phyloP scores from a whole-genome alignment of 176 grass and related monocot genomes.

The Alopecurus myosuroides region DNA sequence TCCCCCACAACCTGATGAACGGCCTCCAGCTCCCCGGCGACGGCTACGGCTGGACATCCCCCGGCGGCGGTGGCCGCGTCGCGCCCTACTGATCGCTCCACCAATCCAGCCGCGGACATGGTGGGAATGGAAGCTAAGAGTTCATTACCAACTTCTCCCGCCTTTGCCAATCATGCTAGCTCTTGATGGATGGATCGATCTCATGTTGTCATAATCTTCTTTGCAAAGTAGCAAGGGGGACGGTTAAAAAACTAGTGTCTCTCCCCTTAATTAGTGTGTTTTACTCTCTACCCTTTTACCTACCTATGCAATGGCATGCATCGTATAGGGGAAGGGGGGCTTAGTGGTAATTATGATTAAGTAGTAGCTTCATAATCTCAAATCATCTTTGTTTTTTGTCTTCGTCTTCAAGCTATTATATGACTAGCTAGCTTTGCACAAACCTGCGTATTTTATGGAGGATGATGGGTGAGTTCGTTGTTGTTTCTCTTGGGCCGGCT shows the following conservation, averaged over 20 bases:
- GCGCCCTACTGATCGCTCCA: constrained; percentile 43
- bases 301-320: neutral
- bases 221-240: constrained; percentile 13
- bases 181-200: neutral
- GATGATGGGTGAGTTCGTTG: constrained; percentile 36
- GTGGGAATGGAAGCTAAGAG: constrained; percentile 36
- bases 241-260: neutral
- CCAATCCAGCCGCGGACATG: neutral
- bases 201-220: constrained; percentile 5
- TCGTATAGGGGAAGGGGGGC: neutral
- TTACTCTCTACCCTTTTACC: neutral
- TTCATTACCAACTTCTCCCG: neutral
- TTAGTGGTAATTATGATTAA: constrained; percentile 4
- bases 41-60: constrained; percentile 42
- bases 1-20: constrained; percentile 61
- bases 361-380: neutral
- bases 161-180: constrained; percentile 28
- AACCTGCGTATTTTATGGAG: constrained; percentile 41
- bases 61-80: constrained; percentile 31
- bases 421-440: constrained; percentile 21
- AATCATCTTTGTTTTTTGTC: constrained; percentile 19
- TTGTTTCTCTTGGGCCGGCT: constrained; percentile 37
- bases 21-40: constrained; percentile 62
- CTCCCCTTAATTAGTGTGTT: neutral
- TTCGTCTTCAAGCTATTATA: neutral